A percentile compares a stretch with the other conserved stretches of the same genome.
These are phyloP conservation scores for Styphnolobium japonicum DNA, from an alignment of 306 rosid species.

Conservation along the genomic window DNA sequence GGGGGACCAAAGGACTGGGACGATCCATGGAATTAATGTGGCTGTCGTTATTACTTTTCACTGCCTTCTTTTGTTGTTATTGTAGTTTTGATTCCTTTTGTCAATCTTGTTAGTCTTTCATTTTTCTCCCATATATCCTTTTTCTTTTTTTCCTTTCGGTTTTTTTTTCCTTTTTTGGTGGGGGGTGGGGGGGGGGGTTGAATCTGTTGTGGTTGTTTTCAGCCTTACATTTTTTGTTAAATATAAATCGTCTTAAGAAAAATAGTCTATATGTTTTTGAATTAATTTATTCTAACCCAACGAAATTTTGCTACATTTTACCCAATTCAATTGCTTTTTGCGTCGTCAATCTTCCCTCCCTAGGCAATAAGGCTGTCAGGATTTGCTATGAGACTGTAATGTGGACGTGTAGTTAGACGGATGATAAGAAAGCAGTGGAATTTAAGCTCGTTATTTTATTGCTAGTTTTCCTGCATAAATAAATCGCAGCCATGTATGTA, in stretches of 20 bases:
- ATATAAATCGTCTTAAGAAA: not conserved
- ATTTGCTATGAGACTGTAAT: not conserved
- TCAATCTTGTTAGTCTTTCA: slow-evolving; percentile 1
- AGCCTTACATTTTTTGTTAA: slow-evolving; percentile 33
- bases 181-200: not conserved
- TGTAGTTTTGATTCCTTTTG: not conserved
- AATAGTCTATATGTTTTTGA: not conserved
- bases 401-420: not conserved
- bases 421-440: not conserved
- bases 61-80: not conserved
- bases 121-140: not conserved
- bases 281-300: not conserved
- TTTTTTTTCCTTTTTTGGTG: not conserved
- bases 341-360: not conserved
- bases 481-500: too few species aligned
- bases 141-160: not conserved
- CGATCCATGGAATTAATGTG: slow-evolving; percentile 84
- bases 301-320: not conserved
- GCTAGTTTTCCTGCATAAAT: not conserved
- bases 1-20: slow-evolving; percentile 99
- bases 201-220: slow-evolving; percentile 25
- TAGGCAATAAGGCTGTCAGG: not conserved
- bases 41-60: not conserved
- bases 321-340: not conserved
- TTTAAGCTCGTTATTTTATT: not conserved